Evolutionary conservation across 106 monocot species (phyloP).

Genomic region (Apostasia shenzhenica): DNA sequence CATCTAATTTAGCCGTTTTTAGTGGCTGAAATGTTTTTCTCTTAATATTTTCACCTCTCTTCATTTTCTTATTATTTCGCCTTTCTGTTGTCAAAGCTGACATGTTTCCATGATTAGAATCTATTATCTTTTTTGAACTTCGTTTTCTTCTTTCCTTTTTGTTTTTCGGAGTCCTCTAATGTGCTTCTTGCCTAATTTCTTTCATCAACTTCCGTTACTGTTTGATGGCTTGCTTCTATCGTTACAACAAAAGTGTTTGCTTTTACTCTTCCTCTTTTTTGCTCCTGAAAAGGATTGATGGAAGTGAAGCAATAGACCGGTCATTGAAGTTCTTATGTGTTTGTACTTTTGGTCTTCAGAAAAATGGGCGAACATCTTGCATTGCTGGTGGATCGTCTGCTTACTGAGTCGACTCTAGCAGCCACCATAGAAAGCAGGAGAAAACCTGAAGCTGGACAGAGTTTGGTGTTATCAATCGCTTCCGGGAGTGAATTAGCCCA

Average conservation of each 20-base stretch:
- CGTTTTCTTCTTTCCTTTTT: background rate
- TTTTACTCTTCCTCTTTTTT: background rate
- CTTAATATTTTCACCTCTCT: background rate
- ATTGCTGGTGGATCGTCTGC: conserved; percentile 58
- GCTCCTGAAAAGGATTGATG: background rate
- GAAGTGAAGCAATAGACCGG: background rate
- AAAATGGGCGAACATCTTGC: conserved; percentile 71
- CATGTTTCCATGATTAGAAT: background rate
- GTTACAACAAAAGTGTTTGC: background rate
- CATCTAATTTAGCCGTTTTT: background rate
- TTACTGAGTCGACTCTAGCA: conserved; percentile 56
- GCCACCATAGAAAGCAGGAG: conserved; percentile 40
- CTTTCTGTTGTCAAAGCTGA: no score
- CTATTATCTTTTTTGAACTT: background rate
- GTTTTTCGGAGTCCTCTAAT: background rate
- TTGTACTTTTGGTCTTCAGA: background rate
- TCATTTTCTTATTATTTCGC: background rate
- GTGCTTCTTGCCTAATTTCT: background rate
- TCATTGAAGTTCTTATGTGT: background rate
- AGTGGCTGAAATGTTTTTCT: background rate
- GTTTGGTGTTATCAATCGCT: background rate
- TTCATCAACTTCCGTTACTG: background rate
- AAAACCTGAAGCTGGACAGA: background rate
- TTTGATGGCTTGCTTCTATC: background rate
- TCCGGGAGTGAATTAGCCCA: background rate